Conservation (phyloP, 2,329 filamentous ascomycete genomes). For the Teratosphaeria pseudoeucalypti region DNA sequence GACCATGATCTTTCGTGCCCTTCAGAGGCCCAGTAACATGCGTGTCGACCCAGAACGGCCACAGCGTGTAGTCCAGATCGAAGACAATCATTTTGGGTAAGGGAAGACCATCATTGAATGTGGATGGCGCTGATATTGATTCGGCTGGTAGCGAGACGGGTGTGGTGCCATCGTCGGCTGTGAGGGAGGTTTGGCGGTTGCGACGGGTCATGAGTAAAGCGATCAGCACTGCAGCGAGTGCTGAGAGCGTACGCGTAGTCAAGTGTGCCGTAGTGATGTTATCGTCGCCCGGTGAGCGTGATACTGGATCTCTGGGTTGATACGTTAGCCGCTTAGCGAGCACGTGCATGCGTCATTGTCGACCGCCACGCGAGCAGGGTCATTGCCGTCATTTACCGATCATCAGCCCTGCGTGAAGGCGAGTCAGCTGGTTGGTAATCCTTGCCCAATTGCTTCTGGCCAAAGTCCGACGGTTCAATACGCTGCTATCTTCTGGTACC, state of each 20-base stretch:
- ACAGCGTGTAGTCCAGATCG: conserved; percentile 96
- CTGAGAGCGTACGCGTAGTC: neutral
- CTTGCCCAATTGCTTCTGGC: neutral
- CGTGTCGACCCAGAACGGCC: conserved; percentile 97
- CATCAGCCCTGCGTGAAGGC: neutral
- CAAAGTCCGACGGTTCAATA: too few relatives aligned
- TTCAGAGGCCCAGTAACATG: conserved; percentile 71
- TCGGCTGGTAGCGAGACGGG: conserved; percentile 24
- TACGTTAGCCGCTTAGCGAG: neutral
- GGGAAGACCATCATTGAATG: conserved; percentile 56
- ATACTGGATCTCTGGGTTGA: neutral
- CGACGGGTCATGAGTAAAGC: conserved; percentile 4
- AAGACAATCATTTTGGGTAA: conserved; percentile 80
- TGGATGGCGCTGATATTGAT: conserved; percentile 36
- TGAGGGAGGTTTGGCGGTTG: neutral
- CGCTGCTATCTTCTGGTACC: too few relatives aligned
- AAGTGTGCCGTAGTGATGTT: neutral
- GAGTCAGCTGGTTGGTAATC: neutral
- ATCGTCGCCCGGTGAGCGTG: neutral
- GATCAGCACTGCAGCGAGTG: neutral
- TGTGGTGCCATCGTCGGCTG: conserved; percentile 2
- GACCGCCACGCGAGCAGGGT: neutral
- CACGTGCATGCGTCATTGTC: neutral
- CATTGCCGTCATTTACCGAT: neutral
- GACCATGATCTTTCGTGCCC: conserved; percentile 26